phyloP scores from a whole-genome alignment of 2,329 filamentous ascomycete species.

The Ceratocystis eucalypticola region DNA sequence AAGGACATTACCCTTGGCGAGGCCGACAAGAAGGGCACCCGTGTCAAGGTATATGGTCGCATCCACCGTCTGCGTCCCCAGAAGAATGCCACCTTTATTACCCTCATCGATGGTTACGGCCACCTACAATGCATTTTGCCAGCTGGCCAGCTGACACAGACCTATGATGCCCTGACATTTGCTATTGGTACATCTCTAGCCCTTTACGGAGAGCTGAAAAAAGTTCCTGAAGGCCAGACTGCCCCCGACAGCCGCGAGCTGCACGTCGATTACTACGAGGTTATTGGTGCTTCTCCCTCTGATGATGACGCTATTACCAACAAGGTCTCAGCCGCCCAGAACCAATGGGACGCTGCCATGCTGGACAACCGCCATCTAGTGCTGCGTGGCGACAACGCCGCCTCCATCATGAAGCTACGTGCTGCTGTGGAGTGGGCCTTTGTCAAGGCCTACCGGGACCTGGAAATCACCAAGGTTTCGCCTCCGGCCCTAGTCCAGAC shows the following conservation, averaged over 20 bases:
- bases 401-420: slow-evolving; percentile 77
- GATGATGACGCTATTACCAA: slow-evolving; percentile 89
- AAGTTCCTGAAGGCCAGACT: slow-evolving; percentile 62
- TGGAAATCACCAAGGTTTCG: slow-evolving; percentile 66
- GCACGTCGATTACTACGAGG: slow-evolving; percentile 76
- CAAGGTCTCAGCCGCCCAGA: slow-evolving; percentile 39
- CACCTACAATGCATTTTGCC: slow-evolving; percentile 73
- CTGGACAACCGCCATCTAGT: slow-evolving; percentile 75
- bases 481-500: slow-evolving; percentile 90
- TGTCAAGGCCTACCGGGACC: slow-evolving; percentile 61
- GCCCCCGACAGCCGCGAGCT: slow-evolving; percentile 78
- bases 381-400: slow-evolving; percentile 69
- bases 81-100: slow-evolving; percentile 76
- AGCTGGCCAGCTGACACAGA: slow-evolving; percentile 66
- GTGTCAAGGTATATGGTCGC: slow-evolving; percentile 68
- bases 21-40: slow-evolving; percentile 47
- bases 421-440: slow-evolving; percentile 72
- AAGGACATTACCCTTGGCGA: slow-evolving; percentile 50
- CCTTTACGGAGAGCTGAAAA: slow-evolving; percentile 69
- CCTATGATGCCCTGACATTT: slow-evolving; percentile 79
- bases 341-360: slow-evolving; percentile 47
- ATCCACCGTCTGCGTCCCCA: slow-evolving; percentile 71
- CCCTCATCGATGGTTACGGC: slow-evolving; percentile 64
- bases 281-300: slow-evolving; percentile 66
- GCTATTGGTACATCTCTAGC: slow-evolving; percentile 78